Evolutionary conservation across 2,329 filamentous ascomycete genomes (phyloP).

Genomic region (Neopestalotiopsis sp.): DNA sequence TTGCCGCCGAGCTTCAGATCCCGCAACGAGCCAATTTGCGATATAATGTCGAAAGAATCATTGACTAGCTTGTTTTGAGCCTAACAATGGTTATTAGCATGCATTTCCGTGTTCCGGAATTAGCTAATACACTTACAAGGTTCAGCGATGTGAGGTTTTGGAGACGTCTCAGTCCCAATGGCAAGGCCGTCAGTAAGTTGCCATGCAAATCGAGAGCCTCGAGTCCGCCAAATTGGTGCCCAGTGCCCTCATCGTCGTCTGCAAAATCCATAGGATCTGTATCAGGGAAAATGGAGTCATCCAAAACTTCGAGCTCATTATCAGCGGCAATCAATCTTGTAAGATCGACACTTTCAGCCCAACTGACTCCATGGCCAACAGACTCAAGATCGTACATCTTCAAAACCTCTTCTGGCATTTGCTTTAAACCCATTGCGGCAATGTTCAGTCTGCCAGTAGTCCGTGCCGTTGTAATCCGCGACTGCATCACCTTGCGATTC

Average conservation of each 20-base stretch:
- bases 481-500: conserved; percentile 71
- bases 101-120: no score
- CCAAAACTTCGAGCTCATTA: conserved; percentile 80
- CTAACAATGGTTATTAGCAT: conserved; percentile 43
- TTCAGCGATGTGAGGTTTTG: conserved; percentile 81
- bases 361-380: conserved; percentile 64
- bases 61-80: conserved; percentile 83
- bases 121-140: conserved; percentile 59
- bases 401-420: conserved; percentile 82
- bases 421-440: conserved; percentile 78
- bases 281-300: conserved; percentile 82
- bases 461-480: conserved; percentile 75
- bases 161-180: conserved; percentile 76
- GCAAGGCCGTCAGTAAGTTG: conserved; percentile 76
- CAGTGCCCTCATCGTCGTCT: conserved; percentile 69
- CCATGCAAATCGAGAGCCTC: conserved; percentile 87
- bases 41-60: conserved; percentile 73
- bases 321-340: conserved; percentile 85
- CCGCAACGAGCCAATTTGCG: conserved; percentile 73
- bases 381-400: conserved; percentile 87
- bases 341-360: conserved; percentile 92
- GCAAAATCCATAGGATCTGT: conserved; percentile 59
- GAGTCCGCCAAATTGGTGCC: conserved; percentile 80
- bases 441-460: conserved; percentile 87
- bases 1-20: conserved; percentile 87